Percentiles rank a stretch among this genome's conserved stretches.
Conservation (phyloP, 192 early-diverging fungal genomes). For the Umbelopsis sp. region DNA sequence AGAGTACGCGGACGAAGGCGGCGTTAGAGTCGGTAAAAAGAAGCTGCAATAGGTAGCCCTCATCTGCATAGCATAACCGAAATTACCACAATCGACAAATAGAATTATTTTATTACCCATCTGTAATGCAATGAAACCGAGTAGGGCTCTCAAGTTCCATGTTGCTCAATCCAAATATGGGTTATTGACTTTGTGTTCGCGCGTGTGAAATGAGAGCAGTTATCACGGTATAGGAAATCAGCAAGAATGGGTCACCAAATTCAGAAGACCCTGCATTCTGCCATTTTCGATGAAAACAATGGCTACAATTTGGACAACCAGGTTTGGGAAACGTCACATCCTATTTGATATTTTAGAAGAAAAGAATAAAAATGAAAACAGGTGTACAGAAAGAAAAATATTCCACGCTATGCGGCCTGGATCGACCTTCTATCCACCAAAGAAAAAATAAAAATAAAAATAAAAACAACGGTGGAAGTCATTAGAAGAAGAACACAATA, state of each 20-base stretch:
- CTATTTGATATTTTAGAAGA: background rate
- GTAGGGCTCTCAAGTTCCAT: too few species aligned
- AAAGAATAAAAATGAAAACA: background rate
- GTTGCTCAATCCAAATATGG: too few species aligned
- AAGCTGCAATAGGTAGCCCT: constrained; percentile 15
- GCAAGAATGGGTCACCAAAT: background rate
- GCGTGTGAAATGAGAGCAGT: too few species aligned
- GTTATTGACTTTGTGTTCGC: too few species aligned
- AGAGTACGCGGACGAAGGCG: constrained; percentile 15
- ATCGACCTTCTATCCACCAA: background rate
- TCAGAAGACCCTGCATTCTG: background rate
- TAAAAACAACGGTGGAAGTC: background rate
- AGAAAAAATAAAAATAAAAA: background rate
- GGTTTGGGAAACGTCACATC: too few species aligned
- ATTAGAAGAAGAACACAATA: background rate
- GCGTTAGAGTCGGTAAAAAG: background rate
- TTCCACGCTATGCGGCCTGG: background rate
- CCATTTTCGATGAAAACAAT: background rate
- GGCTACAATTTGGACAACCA: too few species aligned
- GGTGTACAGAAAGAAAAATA: background rate
- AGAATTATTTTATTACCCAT: too few species aligned
- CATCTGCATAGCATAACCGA: too few species aligned
- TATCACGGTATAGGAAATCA: background rate
- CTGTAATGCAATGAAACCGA: too few species aligned
- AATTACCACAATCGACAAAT: too few species aligned